phyloP scores from a whole-genome alignment of 148 eudicot species.

The Camellia sinensis region DNA sequence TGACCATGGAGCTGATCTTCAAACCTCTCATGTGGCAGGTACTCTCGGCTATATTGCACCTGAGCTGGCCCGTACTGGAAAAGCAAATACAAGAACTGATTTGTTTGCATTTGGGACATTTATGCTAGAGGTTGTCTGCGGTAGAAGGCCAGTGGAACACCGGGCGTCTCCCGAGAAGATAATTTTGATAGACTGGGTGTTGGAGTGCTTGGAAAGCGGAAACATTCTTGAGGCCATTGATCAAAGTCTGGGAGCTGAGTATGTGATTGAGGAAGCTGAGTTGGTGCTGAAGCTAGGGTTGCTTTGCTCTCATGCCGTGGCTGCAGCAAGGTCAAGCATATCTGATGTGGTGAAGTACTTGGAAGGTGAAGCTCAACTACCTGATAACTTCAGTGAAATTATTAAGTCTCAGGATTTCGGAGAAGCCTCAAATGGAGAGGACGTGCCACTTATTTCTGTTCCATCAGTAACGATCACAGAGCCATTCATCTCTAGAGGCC shows the following conservation, averaged over 20 bases:
- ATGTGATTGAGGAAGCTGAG: background rate
- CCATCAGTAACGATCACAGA: background rate
- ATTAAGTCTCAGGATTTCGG: background rate
- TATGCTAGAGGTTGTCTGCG: conserved; percentile 12
- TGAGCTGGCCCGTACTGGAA: background rate
- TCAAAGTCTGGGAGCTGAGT: background rate
- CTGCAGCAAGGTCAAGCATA: background rate
- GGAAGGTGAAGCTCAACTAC: conserved; percentile 2
- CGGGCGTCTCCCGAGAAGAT: background rate
- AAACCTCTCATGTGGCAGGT: conserved; percentile 1
- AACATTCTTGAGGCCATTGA: background rate
- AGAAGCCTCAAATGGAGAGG: background rate
- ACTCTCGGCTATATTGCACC: conserved; percentile 4
- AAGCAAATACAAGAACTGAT: conserved; percentile 6
- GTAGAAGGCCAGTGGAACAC: conserved; percentile 5
- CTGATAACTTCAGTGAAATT: background rate
- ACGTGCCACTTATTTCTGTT: background rate
- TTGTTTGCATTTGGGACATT: conserved; percentile 13
- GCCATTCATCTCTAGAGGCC: background rate
- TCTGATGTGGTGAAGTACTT: background rate
- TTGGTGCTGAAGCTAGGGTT: conserved; percentile 4
- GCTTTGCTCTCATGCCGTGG: conserved; percentile 2
- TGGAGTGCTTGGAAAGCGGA: conserved; percentile 1
- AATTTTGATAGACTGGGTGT: conserved; percentile 1
- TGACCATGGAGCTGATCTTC: background rate